Percentiles rank a stretch among this genome's conserved stretches.
Conservation (phyloP, 2,329 filamentous ascomycete species). For the Phaeosphaeriaceae sp. region DNA sequence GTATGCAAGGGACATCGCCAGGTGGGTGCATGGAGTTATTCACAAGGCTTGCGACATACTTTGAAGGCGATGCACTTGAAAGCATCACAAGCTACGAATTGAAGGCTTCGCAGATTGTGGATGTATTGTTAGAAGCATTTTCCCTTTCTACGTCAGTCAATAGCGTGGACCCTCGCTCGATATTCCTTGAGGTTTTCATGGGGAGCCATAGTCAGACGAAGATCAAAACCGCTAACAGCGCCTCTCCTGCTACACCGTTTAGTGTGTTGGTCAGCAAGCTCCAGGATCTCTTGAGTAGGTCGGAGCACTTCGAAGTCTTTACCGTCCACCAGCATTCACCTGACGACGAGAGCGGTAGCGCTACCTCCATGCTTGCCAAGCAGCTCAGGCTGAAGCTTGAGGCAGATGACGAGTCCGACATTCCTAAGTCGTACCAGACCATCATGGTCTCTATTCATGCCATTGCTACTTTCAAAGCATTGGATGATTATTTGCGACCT, state of each 20-base stretch:
- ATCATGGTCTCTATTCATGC: conserved; percentile 99
- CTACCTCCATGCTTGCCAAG: conserved; percentile 94
- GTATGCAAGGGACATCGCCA: conserved; percentile 62
- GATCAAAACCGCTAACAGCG: conserved; percentile 68
- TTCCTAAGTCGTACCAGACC: conserved; percentile 84
- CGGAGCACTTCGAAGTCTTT: conserved; percentile 96
- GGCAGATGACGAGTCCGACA: conserved; percentile 88
- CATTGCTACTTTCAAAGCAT: conserved; percentile 94
- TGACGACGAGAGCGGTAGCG: conserved; percentile 85
- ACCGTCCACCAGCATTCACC: conserved; percentile 90
- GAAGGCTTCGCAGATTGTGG: conserved; percentile 86
- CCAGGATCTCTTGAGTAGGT: conserved; percentile 92
- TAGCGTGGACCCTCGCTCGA: conserved; percentile 71
- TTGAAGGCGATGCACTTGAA: conserved; percentile 85
- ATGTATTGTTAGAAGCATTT: conserved; percentile 81
- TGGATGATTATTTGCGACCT: conserved; percentile 94
- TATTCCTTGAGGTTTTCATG: conserved; percentile 95
- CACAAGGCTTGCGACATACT: conserved; percentile 77
- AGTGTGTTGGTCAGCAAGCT: conserved; percentile 91
- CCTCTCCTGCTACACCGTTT: conserved; percentile 81
- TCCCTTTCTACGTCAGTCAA: conserved; percentile 68
- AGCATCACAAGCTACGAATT: conserved; percentile 96
- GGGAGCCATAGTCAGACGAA: conserved; percentile 67
- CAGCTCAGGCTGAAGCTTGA: conserved; percentile 88
- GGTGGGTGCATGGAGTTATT: conserved; percentile 71